These are phyloP conservation scores for Halophytophthora polymorphica DNA, from an alignment of 352 stramenopile genomes.

Conservation along the genomic window DNA sequence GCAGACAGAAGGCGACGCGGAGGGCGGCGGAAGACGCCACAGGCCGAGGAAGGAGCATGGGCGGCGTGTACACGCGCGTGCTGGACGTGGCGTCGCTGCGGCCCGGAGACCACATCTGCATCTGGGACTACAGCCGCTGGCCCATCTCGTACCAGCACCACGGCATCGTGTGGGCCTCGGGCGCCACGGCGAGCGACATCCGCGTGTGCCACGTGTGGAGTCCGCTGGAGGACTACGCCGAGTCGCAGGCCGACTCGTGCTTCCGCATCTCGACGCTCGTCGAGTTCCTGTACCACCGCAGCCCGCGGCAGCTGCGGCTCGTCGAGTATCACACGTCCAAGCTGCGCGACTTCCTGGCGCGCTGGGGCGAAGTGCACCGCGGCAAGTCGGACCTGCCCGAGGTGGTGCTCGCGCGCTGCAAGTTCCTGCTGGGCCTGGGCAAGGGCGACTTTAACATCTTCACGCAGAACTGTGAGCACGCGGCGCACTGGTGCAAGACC, in stretches of 20 bases:
- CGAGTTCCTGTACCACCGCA: conserved; percentile 69
- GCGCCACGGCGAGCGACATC: conserved; percentile 39
- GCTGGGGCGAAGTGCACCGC: conserved; percentile 73
- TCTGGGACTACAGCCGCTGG: conserved; percentile 78
- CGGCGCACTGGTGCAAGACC: conserved; percentile 80
- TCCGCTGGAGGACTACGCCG: conserved; percentile 43
- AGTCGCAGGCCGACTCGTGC: conserved; percentile 70
- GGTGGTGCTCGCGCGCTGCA: conserved; percentile 71
- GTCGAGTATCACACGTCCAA: conserved; percentile 77
- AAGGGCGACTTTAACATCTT: conserved; percentile 80
- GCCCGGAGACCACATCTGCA: conserved; percentile 68
- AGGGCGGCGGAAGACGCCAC: too few species aligned
- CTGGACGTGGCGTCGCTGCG: conserved; percentile 47
- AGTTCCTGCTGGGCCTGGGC: conserved; percentile 63
- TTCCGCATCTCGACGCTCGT: conserved; percentile 72
- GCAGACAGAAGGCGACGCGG: too few species aligned
- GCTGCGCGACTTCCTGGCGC: conserved; percentile 57
- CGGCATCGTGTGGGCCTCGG: conserved; percentile 65
- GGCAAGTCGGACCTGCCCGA: conserved; percentile 68
- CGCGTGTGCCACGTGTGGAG: conserved; percentile 77
- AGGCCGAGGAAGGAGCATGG: conserved; percentile 27
- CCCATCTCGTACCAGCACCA: conserved; percentile 78
- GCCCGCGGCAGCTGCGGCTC: conserved; percentile 40
- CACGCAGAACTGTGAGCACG: conserved; percentile 77
- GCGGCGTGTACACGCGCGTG: conserved; percentile 67